phyloP scores from a whole-genome alignment of 352 stramenopile genomes.

The Phytophthora cryptogea region DNA sequence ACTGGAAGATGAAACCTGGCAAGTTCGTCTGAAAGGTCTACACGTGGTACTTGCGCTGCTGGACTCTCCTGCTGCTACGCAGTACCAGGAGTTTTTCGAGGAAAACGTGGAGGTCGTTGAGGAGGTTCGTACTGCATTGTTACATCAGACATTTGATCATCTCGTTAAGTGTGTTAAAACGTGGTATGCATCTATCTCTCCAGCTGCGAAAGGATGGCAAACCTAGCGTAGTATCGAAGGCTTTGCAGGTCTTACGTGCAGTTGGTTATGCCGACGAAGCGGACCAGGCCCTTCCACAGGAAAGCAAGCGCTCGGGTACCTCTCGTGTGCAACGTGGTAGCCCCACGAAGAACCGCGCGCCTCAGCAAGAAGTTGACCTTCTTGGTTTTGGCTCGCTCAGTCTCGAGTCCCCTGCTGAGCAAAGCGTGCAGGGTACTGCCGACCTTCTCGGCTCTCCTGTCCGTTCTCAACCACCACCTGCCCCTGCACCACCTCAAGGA shows the following conservation, averaged over 20 bases:
- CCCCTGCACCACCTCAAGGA: conserved; percentile 39
- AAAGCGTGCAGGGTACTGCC: conserved; percentile 12
- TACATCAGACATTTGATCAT: not conserved
- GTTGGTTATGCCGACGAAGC: conserved; percentile 69
- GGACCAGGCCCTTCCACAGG: conserved; percentile 8
- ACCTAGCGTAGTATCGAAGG: conserved; percentile 77
- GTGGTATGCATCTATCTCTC: not conserved
- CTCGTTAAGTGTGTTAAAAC: conserved; percentile 1
- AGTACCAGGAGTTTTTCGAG: conserved; percentile 83
- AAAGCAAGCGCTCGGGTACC: conserved; percentile 16
- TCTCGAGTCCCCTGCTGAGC: conserved; percentile 39
- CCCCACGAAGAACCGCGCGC: conserved; percentile 18
- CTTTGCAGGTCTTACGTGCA: conserved; percentile 66
- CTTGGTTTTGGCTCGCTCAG: conserved; percentile 69
- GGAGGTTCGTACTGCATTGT: conserved; percentile 40
- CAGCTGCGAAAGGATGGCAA: conserved; percentile 78
- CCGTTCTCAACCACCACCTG: conserved; percentile 20
- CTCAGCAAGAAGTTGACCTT: conserved; percentile 75
- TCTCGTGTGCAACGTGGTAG: conserved; percentile 25
- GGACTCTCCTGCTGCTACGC: conserved; percentile 60
- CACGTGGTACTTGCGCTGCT: conserved; percentile 80
- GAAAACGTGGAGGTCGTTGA: conserved; percentile 85
- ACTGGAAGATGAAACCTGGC: conserved; percentile 83
- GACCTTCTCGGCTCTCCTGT: conserved; percentile 35
- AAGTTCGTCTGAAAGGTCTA: conserved; percentile 82